Conservation (phyloP, 441 rosid species). For the Pelargonium australe region DNA sequence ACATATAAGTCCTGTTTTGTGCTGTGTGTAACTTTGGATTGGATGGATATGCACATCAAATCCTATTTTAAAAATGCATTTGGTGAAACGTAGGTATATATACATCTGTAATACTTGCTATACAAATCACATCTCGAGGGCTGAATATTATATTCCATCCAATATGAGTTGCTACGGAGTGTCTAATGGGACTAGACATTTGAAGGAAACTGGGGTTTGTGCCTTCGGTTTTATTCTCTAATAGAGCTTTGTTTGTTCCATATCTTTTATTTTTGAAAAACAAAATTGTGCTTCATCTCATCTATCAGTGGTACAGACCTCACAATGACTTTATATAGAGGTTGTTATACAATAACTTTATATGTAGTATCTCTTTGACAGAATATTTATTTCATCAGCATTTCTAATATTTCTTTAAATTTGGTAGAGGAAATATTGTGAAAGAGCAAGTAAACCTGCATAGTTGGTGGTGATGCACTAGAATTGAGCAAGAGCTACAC, state of each 20-base stretch:
- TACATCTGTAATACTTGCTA: not conserved
- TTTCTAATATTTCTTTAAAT: not conserved
- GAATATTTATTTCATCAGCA: not conserved
- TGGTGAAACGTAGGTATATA: not conserved
- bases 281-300: no score
- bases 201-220: not conserved
- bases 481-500: not conserved
- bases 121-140: not conserved
- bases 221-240: not conserved
- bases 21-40: not conserved
- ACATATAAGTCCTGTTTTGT: not conserved
- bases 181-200: not conserved
- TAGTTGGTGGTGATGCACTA: not conserved
- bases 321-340: no score
- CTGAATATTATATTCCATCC: not conserved
- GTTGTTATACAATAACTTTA: not conserved
- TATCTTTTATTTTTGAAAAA: no score
- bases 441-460: not conserved
- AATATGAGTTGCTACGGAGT: not conserved
- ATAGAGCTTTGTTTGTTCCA: not conserved
- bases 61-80: not conserved
- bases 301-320: no score
- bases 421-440: constrained; percentile 4
- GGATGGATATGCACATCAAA: not conserved
- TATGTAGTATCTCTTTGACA: not conserved